A percentile compares a stretch with the other conserved stretches of the same genome.
Conservation (phyloP, 208 protist genomes). For the Trypanosoma melophagium region DNA sequence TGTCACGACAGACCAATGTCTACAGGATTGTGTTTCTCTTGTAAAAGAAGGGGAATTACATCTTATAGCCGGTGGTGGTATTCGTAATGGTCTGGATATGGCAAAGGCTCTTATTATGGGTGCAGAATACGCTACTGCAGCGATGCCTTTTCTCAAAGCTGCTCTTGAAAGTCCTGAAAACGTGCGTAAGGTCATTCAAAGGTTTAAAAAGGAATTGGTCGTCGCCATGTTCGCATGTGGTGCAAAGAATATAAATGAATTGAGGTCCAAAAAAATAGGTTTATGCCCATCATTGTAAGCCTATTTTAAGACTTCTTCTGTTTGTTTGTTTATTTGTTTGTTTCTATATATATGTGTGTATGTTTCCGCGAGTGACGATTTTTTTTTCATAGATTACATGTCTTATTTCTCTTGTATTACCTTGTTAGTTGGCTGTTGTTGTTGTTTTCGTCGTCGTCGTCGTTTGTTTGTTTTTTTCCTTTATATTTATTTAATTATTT, state of each 20-base stretch:
- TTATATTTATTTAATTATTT: neutral
- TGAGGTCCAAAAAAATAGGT: conserved; percentile 31
- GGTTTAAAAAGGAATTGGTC: conserved; percentile 67
- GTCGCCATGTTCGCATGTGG: conserved; percentile 91
- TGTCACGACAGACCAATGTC: conserved; percentile 80
- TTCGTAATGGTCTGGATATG: conserved; percentile 86
- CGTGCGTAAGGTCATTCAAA: conserved; percentile 74
- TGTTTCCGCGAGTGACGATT: too few relatives aligned
- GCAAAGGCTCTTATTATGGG: conserved; percentile 87
- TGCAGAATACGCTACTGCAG: conserved; percentile 74
- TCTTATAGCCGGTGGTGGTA: conserved; percentile 87
- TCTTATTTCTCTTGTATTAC: too few relatives aligned
- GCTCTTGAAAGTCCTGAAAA: conserved; percentile 71
- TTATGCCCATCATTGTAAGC: conserved; percentile 8
- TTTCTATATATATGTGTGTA: neutral
- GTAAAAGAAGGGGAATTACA: conserved; percentile 48
- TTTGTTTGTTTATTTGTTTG: neutral
- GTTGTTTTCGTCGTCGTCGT: neutral
- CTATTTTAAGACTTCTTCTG: neutral
- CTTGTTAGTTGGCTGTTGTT: too few relatives aligned
- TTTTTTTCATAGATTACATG: too few relatives aligned
- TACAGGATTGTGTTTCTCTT: conserved; percentile 58
- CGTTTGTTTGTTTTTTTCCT: neutral
- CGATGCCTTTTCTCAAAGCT: conserved; percentile 88
- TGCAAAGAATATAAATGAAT: conserved; percentile 68